Evolutionary conservation across 2,329 filamentous ascomycete species (phyloP).

Genomic region (Grosmannia huntii): DNA sequence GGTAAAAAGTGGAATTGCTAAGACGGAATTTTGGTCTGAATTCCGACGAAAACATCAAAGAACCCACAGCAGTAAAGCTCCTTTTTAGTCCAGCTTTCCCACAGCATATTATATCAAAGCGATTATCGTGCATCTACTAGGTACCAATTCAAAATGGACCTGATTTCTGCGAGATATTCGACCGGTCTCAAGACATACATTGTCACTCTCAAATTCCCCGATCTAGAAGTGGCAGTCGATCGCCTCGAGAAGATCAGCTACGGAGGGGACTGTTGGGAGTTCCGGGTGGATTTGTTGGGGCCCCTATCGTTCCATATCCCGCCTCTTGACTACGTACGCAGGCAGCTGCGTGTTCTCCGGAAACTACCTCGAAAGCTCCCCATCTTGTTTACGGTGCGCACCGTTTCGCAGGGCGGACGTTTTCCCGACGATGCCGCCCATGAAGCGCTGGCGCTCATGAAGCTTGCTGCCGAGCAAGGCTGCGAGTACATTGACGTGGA

Average conservation of each 20-base stretch:
- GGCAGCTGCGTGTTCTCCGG: conserved; percentile 1
- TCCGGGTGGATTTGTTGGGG: not conserved
- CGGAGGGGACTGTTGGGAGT: not conserved
- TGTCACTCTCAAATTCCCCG: not conserved
- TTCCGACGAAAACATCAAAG: no score
- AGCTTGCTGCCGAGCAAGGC: not conserved
- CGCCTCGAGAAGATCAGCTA: not conserved
- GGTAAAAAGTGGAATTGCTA: no score
- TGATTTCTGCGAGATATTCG: conserved; percentile 6
- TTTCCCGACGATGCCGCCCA: not conserved
- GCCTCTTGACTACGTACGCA: not conserved
- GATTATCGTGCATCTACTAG: not conserved
- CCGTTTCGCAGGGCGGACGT: not conserved
- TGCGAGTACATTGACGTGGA: conserved; percentile 1
- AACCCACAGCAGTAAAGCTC: no score
- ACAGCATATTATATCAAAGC: no score
- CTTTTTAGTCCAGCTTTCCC: no score
- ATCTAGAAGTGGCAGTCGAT: not conserved
- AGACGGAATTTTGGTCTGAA: no score
- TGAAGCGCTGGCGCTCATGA: not conserved
- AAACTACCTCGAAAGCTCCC: not conserved
- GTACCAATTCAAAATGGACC: conserved; percentile 12
- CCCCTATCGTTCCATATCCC: not conserved
- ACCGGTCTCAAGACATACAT: not conserved
- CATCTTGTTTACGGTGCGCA: conserved; percentile 1